Conservation (phyloP, 139 green algal species). For the Parachlorella kessleri region DNA sequence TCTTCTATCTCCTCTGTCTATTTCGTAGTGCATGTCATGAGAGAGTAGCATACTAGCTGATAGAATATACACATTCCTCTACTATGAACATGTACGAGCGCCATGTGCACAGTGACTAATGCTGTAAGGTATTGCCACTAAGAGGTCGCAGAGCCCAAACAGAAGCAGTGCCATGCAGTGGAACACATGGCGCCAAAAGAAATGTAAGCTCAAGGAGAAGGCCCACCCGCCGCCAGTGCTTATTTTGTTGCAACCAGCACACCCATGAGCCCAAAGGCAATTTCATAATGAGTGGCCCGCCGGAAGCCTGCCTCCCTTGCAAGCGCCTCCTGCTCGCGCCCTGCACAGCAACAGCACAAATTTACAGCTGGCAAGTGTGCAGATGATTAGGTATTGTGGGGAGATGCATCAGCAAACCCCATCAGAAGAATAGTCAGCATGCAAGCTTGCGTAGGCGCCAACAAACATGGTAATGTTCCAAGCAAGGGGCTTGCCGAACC, state of each 20-base stretch:
- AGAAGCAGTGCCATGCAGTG: neutral
- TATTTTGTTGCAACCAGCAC: constrained; percentile 57
- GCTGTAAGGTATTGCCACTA: neutral
- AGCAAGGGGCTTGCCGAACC: too few relatives aligned
- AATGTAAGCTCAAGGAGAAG: neutral
- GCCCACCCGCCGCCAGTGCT: neutral
- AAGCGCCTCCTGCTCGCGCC: constrained; percentile 69
- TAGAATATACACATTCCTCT: neutral
- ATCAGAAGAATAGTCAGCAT: too few relatives aligned
- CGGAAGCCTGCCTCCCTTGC: constrained; percentile 79
- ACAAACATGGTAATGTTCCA: too few relatives aligned
- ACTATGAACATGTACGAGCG: neutral
- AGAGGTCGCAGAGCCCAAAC: too few relatives aligned
- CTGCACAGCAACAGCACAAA: constrained; percentile 26
- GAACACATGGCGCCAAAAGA: neutral
- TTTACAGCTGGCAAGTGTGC: too few relatives aligned
- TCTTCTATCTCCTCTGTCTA: neutral
- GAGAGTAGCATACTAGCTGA: neutral
- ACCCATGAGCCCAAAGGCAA: constrained; percentile 92
- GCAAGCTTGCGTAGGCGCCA: too few relatives aligned
- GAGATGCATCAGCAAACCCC: too few relatives aligned
- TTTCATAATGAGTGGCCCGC: constrained; percentile 76
- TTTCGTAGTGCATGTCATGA: neutral
- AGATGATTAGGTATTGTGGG: too few relatives aligned
- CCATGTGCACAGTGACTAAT: neutral